Conservation (phyloP, 2,329 filamentous ascomycete genomes). For the Fulvia fulva region DNA sequence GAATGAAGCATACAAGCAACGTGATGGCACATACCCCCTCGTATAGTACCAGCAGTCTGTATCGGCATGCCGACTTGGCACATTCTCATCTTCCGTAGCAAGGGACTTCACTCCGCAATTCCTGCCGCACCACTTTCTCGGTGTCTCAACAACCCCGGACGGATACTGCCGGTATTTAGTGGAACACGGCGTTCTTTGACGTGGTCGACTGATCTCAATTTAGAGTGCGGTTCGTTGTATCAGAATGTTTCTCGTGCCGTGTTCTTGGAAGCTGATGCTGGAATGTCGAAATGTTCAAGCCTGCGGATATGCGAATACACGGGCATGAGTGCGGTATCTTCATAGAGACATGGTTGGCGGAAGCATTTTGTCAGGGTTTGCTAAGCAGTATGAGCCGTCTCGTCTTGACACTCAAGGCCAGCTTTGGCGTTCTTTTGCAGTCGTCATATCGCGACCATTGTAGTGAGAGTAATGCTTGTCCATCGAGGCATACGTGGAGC, state of each 20-base stretch:
- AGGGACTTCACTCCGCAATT: conserved; percentile 8
- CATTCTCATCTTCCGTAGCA: conserved; percentile 1
- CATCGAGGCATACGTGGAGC: too few relatives aligned
- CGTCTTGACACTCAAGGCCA: too few relatives aligned
- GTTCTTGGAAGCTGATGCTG: not conserved
- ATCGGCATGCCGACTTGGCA: conserved; percentile 6
- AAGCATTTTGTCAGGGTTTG: too few relatives aligned
- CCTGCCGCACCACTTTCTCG: conserved; percentile 1
- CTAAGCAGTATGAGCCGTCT: too few relatives aligned
- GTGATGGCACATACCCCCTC: not conserved
- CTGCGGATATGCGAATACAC: too few relatives aligned
- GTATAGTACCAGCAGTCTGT: not conserved
- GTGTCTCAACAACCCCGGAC: not conserved
- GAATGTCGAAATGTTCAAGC: too few relatives aligned
- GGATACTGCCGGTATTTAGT: not conserved
- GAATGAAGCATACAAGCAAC: not conserved
- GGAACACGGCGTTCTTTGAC: conserved; percentile 1
- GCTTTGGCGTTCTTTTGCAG: too few relatives aligned
- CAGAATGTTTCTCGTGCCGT: conserved; percentile 3
- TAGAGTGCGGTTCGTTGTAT: not conserved
- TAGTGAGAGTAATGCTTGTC: too few relatives aligned
- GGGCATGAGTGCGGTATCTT: too few relatives aligned
- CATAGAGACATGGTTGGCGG: too few relatives aligned
- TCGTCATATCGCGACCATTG: too few relatives aligned
- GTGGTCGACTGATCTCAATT: not conserved